Evolutionary conservation across 805 yeast species (phyloP).

Genomic region (Cyberlindnera maclurae): DNA sequence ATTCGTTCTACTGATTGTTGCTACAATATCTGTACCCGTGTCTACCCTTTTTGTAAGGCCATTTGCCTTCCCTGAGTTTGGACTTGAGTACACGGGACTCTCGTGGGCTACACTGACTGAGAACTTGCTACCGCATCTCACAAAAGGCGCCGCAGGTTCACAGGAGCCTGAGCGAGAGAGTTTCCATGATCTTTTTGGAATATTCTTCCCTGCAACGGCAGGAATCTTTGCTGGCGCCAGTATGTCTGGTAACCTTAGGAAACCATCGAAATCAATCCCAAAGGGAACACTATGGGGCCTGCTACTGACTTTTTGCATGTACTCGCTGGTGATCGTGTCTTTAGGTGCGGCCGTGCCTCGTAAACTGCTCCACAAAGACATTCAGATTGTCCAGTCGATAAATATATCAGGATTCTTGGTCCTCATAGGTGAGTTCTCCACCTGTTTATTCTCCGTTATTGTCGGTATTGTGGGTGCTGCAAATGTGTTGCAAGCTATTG

Average conservation of each 20-base stretch:
- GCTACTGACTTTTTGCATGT: slow-evolving; percentile 66
- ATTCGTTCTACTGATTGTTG: slow-evolving; percentile 55
- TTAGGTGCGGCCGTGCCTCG: slow-evolving; percentile 81
- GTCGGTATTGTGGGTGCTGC: slow-evolving; percentile 98
- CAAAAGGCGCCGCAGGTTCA: slow-evolving; percentile 91
- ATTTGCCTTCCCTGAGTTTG: slow-evolving; percentile 45
- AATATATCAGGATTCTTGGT: slow-evolving; percentile 62
- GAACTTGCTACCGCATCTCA: slow-evolving; percentile 74
- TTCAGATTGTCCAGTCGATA: slow-evolving; percentile 79
- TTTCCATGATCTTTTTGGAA: slow-evolving; percentile 83
- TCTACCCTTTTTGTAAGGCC: slow-evolving; percentile 65
- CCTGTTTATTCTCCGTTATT: slow-evolving; percentile 85
- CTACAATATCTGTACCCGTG: slow-evolving; percentile 77
- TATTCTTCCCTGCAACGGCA: slow-evolving; percentile 96
- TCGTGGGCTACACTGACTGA: slow-evolving; percentile 56
- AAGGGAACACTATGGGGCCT: slow-evolving; percentile 89
- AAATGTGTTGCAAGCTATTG: slow-evolving; percentile 81
- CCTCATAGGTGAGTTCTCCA: slow-evolving; percentile 83
- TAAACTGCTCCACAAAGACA: slow-evolving; percentile 64
- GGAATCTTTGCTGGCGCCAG: slow-evolving; percentile 98
- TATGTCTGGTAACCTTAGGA: slow-evolving; percentile 89
- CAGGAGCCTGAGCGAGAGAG: slow-evolving; percentile 55
- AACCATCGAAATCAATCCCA: slow-evolving; percentile 87
- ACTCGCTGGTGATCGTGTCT: slow-evolving; percentile 72
- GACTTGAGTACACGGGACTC: slow-evolving; percentile 60